Conservation (phyloP, 257 asterid species). For the Ballota nigra region DNA sequence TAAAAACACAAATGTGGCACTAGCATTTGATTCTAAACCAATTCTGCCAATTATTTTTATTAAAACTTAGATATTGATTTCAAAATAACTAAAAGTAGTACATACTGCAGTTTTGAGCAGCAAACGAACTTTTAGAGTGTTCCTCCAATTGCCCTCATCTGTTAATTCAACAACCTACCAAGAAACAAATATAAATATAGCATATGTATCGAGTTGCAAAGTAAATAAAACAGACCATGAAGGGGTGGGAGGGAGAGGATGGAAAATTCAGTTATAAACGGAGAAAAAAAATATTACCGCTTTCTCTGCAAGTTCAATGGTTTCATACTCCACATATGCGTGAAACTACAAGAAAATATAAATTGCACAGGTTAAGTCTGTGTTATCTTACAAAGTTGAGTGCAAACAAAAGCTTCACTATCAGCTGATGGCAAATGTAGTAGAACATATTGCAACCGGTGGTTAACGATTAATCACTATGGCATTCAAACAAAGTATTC, state of each 20-base stretch:
- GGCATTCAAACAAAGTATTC: not conserved
- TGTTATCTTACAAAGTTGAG: slow-evolving; percentile 6
- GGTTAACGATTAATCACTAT: not conserved
- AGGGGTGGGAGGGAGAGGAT: not conserved
- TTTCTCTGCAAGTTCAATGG: slow-evolving; percentile 75
- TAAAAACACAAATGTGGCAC: not conserved
- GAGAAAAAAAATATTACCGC: slow-evolving; percentile 42
- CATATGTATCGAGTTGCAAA: not conserved
- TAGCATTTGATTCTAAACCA: not conserved
- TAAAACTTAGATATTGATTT: not conserved
- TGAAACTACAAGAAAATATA: slow-evolving; percentile 59
- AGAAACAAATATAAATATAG: slow-evolving; percentile 15
- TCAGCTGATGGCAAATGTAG: not conserved
- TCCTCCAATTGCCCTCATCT: slow-evolving; percentile 83
- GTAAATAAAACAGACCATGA: not conserved
- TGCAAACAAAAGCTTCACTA: not conserved
- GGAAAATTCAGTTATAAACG: not conserved
- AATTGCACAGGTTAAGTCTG: slow-evolving; percentile 18
- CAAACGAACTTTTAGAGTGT: slow-evolving; percentile 76
- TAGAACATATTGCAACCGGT: not conserved
- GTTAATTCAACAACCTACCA: slow-evolving; percentile 64
- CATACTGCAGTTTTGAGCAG: slow-evolving; percentile 60
- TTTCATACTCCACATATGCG: slow-evolving; percentile 87
- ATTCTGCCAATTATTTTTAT: not conserved
- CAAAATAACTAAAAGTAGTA: slow-evolving; percentile 15